A percentile compares a stretch with the other conserved stretches of the same genome.
Evolutionary conservation across 2,329 filamentous ascomycete genomes (phyloP).

Genomic region (Cercospora zeina): DNA sequence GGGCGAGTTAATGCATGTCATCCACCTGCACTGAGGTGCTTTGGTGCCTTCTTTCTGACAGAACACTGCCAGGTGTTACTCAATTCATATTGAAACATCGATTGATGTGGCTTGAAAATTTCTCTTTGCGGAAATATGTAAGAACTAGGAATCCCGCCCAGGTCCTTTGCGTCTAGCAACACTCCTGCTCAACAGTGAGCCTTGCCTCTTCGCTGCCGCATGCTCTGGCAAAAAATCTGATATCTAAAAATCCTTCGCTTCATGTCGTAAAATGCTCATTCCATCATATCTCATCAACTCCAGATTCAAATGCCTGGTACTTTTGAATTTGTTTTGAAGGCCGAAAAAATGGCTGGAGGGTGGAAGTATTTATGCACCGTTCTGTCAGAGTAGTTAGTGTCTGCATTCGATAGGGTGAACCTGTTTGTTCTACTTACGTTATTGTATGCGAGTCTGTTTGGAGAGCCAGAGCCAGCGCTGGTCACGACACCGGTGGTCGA

Average conservation of each 20-base stretch:
- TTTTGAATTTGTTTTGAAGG: background rate
- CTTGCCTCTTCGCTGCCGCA: background rate
- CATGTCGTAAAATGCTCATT: constrained; percentile 1
- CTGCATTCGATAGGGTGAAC: background rate
- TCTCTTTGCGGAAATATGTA: constrained; percentile 8
- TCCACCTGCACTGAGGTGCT: no score
- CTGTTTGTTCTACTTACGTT: background rate
- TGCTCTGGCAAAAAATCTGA: background rate
- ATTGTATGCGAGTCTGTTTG: constrained; percentile 17
- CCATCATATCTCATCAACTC: constrained; percentile 9
- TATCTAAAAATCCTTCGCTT: background rate
- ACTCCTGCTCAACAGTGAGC: constrained; percentile 6
- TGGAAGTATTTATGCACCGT: constrained; percentile 8
- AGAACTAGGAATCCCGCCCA: background rate
- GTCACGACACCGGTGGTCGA: constrained; percentile 23
- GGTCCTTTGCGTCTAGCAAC: background rate
- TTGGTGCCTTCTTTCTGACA: no score
- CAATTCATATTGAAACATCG: no score
- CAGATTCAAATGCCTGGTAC: constrained; percentile 2
- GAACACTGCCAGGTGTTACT: background rate
- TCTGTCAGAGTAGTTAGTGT: background rate
- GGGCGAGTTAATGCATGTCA: no score
- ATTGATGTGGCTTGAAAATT: background rate
- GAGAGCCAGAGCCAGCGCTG: constrained; percentile 18
- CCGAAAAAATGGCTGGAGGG: background rate